Evolutionary conservation across 73 alveolate genomes (phyloP).

Genomic region (Paramecium biaurelia): DNA sequence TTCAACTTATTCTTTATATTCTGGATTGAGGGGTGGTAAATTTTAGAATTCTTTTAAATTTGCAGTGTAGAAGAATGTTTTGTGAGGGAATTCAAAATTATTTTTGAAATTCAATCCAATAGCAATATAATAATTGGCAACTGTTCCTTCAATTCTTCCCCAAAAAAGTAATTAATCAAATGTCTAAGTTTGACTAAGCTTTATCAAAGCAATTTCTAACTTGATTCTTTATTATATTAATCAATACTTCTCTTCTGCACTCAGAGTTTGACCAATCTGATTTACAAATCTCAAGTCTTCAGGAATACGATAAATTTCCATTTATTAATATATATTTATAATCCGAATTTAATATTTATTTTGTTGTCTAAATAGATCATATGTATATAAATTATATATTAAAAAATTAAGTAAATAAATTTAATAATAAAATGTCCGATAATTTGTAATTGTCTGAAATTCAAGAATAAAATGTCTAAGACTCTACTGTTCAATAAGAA

Average conservation of each 20-base stretch:
- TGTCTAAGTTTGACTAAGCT: conserved; percentile 31
- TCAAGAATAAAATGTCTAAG: not conserved
- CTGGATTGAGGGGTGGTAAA: conserved; percentile 71
- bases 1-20: conserved; percentile 69
- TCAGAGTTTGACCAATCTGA: conserved; percentile 57
- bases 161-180: conserved; percentile 91
- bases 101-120: conserved; percentile 88
- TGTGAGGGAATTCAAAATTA: conserved; percentile 89
- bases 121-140: conserved; percentile 94
- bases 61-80: conserved; percentile 91
- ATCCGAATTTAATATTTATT: not conserved
- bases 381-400: not conserved
- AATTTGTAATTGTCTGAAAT: not conserved
- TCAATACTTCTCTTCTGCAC: conserved; percentile 59
- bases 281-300: conserved; percentile 53
- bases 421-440: conserved; percentile 20
- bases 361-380: not conserved
- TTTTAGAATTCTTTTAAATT: conserved; percentile 68
- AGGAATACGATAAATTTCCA: conserved; percentile 63
- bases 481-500: not conserved
- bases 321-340: not conserved
- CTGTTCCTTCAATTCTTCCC: conserved; percentile 97
- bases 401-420: not conserved
- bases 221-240: conserved; percentile 14
- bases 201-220: conserved; percentile 47